phyloP scores from a whole-genome alignment of 2,329 filamentous ascomycete genomes.

The Dactylellina haptotyla region DNA sequence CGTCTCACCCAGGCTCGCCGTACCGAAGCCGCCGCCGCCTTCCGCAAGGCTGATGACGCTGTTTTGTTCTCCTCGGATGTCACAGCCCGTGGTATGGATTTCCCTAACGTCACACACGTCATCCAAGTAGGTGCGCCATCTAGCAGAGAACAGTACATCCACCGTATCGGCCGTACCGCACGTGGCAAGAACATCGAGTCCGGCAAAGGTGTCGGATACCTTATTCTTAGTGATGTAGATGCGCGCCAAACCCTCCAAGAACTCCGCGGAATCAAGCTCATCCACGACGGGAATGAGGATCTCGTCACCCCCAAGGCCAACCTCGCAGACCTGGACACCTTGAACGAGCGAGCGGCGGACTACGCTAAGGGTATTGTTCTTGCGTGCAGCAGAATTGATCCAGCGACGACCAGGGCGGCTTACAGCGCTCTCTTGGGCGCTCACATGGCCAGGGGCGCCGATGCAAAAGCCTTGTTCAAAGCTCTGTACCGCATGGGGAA shows the following conservation, averaged over 20 bases:
- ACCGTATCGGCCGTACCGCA: slow-evolving; percentile 79
- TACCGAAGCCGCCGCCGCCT: slow-evolving; percentile 75
- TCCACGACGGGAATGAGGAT: slow-evolving; percentile 57
- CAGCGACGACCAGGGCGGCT: neutral
- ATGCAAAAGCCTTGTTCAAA: neutral
- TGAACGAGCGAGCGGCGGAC: slow-evolving; percentile 9
- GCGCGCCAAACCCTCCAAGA: slow-evolving; percentile 64
- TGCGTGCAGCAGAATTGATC: slow-evolving; percentile 22
- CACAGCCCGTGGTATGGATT: slow-evolving; percentile 83
- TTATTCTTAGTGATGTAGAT: slow-evolving; percentile 69
- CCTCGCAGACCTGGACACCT: slow-evolving; percentile 45
- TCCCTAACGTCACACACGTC: slow-evolving; percentile 81
- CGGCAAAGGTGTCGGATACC: slow-evolving; percentile 69
- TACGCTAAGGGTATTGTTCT: slow-evolving; percentile 34
- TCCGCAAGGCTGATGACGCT: slow-evolving; percentile 69
- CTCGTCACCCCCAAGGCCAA: slow-evolving; percentile 67
- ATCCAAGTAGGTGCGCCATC: slow-evolving; percentile 75
- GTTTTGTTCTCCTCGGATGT: slow-evolving; percentile 82
- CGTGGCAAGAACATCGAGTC: slow-evolving; percentile 68
- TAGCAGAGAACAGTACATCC: slow-evolving; percentile 77
- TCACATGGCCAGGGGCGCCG: slow-evolving; percentile 1
- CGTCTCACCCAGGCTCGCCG: slow-evolving; percentile 76
- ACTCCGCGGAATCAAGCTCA: slow-evolving; percentile 67
- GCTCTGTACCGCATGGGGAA: slow-evolving; percentile 25
- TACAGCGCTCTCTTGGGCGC: slow-evolving; percentile 18